Percentiles rank a stretch among this genome's conserved stretches.
Evolutionary conservation across 2,329 filamentous ascomycete genomes (phyloP).

Genomic region (Fusarium burgessii): DNA sequence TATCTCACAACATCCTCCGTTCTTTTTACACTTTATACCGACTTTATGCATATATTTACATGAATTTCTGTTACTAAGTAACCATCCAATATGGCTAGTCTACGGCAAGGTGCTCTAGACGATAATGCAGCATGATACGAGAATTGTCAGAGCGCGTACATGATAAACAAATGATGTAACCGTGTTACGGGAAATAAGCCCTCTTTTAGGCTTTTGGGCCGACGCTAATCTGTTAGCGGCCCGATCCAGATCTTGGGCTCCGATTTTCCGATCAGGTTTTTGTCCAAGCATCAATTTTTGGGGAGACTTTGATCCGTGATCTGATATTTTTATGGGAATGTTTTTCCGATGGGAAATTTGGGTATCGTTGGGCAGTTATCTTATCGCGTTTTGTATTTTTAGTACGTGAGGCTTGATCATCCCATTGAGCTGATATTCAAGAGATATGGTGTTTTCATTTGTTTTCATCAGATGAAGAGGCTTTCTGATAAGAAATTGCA

Average conservation of each 20-base stretch:
- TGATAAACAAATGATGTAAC: neutral
- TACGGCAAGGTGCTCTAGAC: neutral
- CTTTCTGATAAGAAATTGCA: no score
- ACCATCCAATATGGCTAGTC: neutral
- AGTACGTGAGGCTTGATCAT: neutral
- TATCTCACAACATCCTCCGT: neutral
- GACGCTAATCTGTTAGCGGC: constrained; percentile 11
- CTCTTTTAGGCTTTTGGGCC: neutral
- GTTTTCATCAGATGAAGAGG: no score
- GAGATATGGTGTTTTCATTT: no score
- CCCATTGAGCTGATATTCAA: neutral
- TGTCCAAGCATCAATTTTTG: neutral
- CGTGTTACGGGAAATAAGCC: neutral
- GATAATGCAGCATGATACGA: neutral
- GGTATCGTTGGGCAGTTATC: accelerated
- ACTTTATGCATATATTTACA: neutral
- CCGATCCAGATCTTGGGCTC: constrained; percentile 21
- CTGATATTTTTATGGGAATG: neutral
- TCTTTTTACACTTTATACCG: neutral
- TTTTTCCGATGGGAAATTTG: neutral
- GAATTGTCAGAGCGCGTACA: neutral
- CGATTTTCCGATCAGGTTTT: constrained; percentile 6
- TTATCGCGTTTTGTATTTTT: neutral
- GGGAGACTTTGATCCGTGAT: neutral
- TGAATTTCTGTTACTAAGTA: accelerated